Evolutionary conservation across 2,329 filamentous ascomycete species (phyloP).

Genomic region (Penicillium polonicum): DNA sequence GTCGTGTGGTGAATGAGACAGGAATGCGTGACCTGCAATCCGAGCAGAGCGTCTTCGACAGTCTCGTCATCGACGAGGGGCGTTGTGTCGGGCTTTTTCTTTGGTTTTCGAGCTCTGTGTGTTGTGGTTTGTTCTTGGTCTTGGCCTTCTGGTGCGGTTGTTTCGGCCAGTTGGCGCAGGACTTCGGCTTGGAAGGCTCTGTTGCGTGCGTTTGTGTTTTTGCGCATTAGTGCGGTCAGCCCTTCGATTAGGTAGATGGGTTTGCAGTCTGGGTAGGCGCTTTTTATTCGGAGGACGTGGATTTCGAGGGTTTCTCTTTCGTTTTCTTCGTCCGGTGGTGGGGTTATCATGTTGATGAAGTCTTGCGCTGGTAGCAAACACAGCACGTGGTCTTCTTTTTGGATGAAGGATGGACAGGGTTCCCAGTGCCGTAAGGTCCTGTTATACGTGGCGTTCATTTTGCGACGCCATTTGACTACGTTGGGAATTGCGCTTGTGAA

Average conservation of each 20-base stretch:
- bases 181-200: slow-evolving; percentile 67
- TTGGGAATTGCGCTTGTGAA: slow-evolving; percentile 44
- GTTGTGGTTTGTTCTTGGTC: slow-evolving; percentile 21
- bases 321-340: slow-evolving; percentile 27
- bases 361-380: slow-evolving; percentile 63
- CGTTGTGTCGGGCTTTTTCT: slow-evolving; percentile 43
- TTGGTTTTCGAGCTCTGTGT: slow-evolving; percentile 31
- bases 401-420: slow-evolving; percentile 52
- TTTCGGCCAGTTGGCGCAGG: slow-evolving; percentile 47
- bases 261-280: slow-evolving; percentile 53
- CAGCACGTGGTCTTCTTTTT: slow-evolving; percentile 61
- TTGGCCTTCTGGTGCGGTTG: slow-evolving; percentile 31
- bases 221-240: slow-evolving; percentile 63
- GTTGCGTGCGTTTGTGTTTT: slow-evolving; percentile 67
- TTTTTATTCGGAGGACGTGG: slow-evolving; percentile 59
- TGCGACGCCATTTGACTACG: slow-evolving; percentile 67
- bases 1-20: slow-evolving; percentile 69
- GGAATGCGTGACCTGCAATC: slow-evolving; percentile 66
- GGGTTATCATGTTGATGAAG: slow-evolving; percentile 61
- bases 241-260: slow-evolving; percentile 73
- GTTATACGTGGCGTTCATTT: slow-evolving; percentile 63
- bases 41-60: slow-evolving; percentile 69
- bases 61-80: slow-evolving; percentile 64
- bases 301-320: slow-evolving; percentile 53
- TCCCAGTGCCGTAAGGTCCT: slow-evolving; percentile 64